phyloP scores from a whole-genome alignment of 1,139 yeast species.

The Kodamaea anthophila region DNA sequence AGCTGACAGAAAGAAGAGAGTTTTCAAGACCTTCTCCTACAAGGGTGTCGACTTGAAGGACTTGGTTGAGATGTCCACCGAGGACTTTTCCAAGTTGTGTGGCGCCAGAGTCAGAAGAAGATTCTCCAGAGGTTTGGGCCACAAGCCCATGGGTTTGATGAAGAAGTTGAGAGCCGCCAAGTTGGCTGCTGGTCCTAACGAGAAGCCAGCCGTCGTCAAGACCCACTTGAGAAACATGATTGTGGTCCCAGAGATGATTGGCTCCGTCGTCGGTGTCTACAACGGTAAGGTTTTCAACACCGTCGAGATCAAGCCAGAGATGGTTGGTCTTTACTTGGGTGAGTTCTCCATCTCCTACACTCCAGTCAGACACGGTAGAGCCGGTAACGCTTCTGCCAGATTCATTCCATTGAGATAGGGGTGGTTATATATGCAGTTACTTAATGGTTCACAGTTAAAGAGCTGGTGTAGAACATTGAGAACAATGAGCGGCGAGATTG shows the following conservation, averaged over 20 bases:
- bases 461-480: too few species aligned
- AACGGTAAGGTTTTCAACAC: conserved; percentile 99
- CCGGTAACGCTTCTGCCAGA: conserved; percentile 90
- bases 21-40: conserved; percentile 95
- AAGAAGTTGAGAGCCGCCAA: conserved; percentile 98
- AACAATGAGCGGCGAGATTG: too few species aligned
- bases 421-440: conserved; percentile 6
- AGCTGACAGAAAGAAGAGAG: conserved; percentile 79
- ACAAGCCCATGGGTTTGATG: conserved; percentile 95
- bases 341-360: conserved; percentile 99
- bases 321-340: conserved; percentile 99
- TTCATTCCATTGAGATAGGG: conserved; percentile 61
- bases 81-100: conserved; percentile 94
- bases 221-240: conserved; percentile 99
- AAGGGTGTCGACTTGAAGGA: conserved; percentile 98
- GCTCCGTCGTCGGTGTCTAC: conserved; percentile 98
- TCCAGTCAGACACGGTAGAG: conserved; percentile 99
- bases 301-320: conserved; percentile 98
- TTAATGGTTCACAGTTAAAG: conserved; percentile 14
- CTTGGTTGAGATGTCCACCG: conserved; percentile 89
- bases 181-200: conserved; percentile 86
- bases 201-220: conserved; percentile 97
- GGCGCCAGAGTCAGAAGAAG: conserved; percentile 99
- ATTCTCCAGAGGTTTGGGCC: conserved; percentile 95
- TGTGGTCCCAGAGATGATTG: conserved; percentile 99